Evolutionary conservation across 2,329 filamentous ascomycete genomes (phyloP).

Genomic region (Fusarium nurragi): DNA sequence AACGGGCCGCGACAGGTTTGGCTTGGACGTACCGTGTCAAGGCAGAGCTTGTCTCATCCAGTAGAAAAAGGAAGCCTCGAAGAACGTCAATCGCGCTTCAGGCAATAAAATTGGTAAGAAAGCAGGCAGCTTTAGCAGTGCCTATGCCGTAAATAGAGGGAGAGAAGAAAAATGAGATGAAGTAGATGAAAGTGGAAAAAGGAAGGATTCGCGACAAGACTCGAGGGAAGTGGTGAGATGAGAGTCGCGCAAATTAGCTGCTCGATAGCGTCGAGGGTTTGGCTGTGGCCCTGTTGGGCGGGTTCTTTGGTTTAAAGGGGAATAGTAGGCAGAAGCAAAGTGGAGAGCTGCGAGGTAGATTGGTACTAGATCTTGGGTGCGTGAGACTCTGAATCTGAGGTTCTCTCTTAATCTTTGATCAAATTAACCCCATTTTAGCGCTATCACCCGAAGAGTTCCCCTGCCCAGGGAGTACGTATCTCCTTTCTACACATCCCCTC

Average conservation of each 20-base stretch:
- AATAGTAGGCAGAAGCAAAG: slow-evolving; percentile 26
- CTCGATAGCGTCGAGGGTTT: slow-evolving; percentile 45
- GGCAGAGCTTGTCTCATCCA: slow-evolving; percentile 40
- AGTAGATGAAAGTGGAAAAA: slow-evolving; percentile 39
- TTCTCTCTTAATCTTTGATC: slow-evolving; percentile 25
- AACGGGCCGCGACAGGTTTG: slow-evolving; percentile 23
- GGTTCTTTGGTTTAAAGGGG: slow-evolving; percentile 23
- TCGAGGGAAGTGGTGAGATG: slow-evolving; percentile 41
- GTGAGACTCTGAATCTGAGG: neutral
- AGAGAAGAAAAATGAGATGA: slow-evolving; percentile 30
- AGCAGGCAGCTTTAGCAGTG: slow-evolving; percentile 19
- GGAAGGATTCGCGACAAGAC: slow-evolving; percentile 38
- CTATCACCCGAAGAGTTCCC: slow-evolving; percentile 33
- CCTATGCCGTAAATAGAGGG: slow-evolving; percentile 32
- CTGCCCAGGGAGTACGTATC: slow-evolving; percentile 27
- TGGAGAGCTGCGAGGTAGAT: slow-evolving; percentile 44
- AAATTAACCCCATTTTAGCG: slow-evolving; percentile 36
- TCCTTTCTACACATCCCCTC: slow-evolving; percentile 14
- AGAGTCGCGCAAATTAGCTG: slow-evolving; percentile 47
- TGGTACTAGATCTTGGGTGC: slow-evolving; percentile 14
- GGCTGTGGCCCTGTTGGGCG: slow-evolving; percentile 42
- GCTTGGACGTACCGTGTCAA: slow-evolving; percentile 42
- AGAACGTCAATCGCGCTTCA: slow-evolving; percentile 28
- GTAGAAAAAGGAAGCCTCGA: slow-evolving; percentile 12
- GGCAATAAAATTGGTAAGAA: slow-evolving; percentile 15